Evolutionary conservation across 805 yeast species (phyloP).

Genomic region (Jamesozyma hellenica): DNA sequence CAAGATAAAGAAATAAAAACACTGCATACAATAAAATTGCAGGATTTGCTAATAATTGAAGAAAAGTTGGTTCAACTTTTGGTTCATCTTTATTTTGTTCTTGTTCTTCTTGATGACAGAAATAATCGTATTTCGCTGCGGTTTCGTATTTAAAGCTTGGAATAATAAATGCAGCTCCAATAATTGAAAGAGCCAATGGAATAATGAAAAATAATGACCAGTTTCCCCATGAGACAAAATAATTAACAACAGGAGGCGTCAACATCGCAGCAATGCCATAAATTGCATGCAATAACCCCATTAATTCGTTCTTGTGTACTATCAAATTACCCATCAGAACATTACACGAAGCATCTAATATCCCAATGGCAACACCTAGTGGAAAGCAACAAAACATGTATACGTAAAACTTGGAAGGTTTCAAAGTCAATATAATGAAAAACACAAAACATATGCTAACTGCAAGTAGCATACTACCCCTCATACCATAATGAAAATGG

Average conservation of each 20-base stretch:
- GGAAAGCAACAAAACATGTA: conserved; percentile 24
- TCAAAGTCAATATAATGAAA: conserved; percentile 14
- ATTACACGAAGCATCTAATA: conserved; percentile 27
- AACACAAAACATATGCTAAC: conserved; percentile 13
- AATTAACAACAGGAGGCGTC: conserved; percentile 55
- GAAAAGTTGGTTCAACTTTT: conserved; percentile 4
- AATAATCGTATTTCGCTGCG: conserved; percentile 28
- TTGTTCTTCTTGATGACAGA: conserved; percentile 10
- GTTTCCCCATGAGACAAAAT: conserved; percentile 24
- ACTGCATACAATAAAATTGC: conserved; percentile 40
- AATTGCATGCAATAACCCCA: conserved; percentile 56
- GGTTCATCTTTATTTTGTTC: conserved; percentile 9
- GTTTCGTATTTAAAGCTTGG: conserved; percentile 41
- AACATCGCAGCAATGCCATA: conserved; percentile 68
- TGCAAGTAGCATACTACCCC: conserved; percentile 23
- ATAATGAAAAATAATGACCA: conserved; percentile 24
- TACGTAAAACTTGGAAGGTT: conserved; percentile 17
- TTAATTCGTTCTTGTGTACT: conserved; percentile 43
- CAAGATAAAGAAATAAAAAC: conserved; percentile 53
- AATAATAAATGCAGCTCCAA: conserved; percentile 22
- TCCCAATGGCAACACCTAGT: conserved; percentile 28
- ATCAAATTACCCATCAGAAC: conserved; percentile 25
- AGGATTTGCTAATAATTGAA: conserved; percentile 22
- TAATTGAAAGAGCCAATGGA: conserved; percentile 33
- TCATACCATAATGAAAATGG: conserved; percentile 20